A percentile compares a stretch with the other conserved stretches of the same genome.
Conservation (phyloP, 495 filamentous ascomycete genomes). For the Glonium stellatum region DNA sequence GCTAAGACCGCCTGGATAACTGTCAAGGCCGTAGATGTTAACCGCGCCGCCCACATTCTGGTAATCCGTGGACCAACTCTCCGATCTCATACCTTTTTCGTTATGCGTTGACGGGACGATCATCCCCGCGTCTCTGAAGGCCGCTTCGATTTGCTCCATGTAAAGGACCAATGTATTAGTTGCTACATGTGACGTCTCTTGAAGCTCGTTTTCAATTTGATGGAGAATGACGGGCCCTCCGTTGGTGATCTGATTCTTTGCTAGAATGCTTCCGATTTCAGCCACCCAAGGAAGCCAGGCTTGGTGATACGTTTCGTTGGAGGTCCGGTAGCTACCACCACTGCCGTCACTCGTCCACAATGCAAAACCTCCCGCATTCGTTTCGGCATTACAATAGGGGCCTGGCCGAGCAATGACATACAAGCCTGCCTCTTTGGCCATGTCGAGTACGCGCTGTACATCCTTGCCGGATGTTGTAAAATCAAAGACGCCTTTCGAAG, state of each 20-base stretch:
- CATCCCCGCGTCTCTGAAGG: conserved; percentile 43
- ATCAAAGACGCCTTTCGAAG: conserved; percentile 43
- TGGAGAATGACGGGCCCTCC: conserved; percentile 48
- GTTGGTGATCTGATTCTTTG: conserved; percentile 45
- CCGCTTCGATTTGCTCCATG: conserved; percentile 47
- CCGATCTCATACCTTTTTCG: conserved; percentile 45
- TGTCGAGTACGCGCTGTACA: conserved; percentile 47
- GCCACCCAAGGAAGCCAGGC: conserved; percentile 41
- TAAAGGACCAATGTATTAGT: conserved; percentile 43
- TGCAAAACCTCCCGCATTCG: conserved; percentile 44
- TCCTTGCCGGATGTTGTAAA: conserved; percentile 50
- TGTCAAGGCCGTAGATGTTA: conserved; percentile 50
- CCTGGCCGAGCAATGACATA: conserved; percentile 53
- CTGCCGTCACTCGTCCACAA: conserved; percentile 48
- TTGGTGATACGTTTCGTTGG: conserved; percentile 40
- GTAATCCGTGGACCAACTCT: conserved; percentile 52
- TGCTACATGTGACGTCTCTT: conserved; percentile 37
- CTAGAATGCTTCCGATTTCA: conserved; percentile 44
- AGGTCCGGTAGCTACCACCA: conserved; percentile 37
- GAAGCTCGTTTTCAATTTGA: conserved; percentile 51
- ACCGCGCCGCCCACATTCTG: conserved; percentile 49
- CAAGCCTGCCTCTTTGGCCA: conserved; percentile 50
- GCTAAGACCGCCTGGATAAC: conserved; percentile 49
- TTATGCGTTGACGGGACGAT: conserved; percentile 48
- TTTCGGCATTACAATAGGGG: conserved; percentile 50